Percentiles rank a stretch among this genome's conserved stretches.
These are phyloP conservation scores for Yamadazyma sp. DNA, from an alignment of 1,139 yeast species.

Conservation along the genomic window DNA sequence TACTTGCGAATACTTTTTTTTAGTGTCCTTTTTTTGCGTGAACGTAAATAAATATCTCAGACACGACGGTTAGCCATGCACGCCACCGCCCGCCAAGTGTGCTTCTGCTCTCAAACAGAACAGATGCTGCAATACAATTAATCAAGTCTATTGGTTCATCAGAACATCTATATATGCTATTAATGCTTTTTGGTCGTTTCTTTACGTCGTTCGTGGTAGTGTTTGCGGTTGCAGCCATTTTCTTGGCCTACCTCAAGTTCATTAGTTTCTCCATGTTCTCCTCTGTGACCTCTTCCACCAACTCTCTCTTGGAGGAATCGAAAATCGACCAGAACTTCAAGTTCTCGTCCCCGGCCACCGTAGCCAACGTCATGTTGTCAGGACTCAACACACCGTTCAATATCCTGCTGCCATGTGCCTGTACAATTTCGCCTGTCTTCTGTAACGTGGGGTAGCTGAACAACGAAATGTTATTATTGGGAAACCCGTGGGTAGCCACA, in stretches of 20 bases:
- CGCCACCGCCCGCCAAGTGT: no score
- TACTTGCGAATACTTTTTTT: no score
- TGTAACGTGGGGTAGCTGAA: conserved; percentile 86
- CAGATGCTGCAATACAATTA: background rate
- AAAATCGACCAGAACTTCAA: conserved; percentile 93
- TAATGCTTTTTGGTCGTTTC: background rate
- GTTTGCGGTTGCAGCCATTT: no score
- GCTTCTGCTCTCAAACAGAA: no score
- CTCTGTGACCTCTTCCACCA: conserved; percentile 27
- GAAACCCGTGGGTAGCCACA: conserved; percentile 93
- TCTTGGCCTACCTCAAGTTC: conserved; percentile 21
- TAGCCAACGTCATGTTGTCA: conserved; percentile 85
- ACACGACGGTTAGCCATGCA: background rate
- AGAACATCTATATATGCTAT: background rate
- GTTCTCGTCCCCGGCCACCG: conserved; percentile 96
- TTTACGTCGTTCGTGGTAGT: no score
- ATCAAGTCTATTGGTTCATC: background rate
- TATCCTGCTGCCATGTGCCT: conserved; percentile 91
- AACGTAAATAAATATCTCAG: background rate
- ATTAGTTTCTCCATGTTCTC: conserved; percentile 26
- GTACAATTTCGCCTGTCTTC: conserved; percentile 81
- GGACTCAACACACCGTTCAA: conserved; percentile 85
- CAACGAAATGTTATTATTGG: conserved; percentile 79
- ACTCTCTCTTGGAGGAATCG: conserved; percentile 48
- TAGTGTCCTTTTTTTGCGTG: background rate